These are phyloP conservation scores for Aspergillus cristatus DNA, from an alignment of 495 filamentous ascomycete genomes.

Conservation along the genomic window DNA sequence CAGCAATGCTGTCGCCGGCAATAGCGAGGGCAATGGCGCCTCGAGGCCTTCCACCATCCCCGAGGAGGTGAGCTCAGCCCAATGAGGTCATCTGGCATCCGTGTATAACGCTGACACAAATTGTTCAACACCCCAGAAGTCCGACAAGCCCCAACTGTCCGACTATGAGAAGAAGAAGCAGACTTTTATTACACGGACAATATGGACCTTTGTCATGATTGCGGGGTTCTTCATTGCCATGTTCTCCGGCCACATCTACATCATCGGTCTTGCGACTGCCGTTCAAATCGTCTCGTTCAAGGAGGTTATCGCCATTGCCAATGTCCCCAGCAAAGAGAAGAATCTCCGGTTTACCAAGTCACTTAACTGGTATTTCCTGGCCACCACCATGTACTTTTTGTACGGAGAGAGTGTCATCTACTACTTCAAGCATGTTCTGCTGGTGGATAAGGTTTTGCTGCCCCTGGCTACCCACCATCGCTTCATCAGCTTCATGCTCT, in stretches of 20 bases:
- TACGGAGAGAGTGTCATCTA: slow-evolving; percentile 99
- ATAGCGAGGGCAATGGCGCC: slow-evolving; percentile 6
- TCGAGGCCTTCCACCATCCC: slow-evolving; percentile 38
- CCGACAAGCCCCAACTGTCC: slow-evolving; percentile 39
- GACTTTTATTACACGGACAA: slow-evolving; percentile 92
- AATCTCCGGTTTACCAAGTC: slow-evolving; percentile 90
- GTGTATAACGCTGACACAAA: slow-evolving; percentile 1
- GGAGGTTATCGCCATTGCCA: slow-evolving; percentile 97
- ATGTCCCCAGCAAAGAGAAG: slow-evolving; percentile 82
- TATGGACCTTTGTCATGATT: slow-evolving; percentile 99
- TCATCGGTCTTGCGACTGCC: slow-evolving; percentile 82
- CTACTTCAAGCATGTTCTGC: slow-evolving; percentile 96
- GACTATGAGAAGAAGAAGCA: slow-evolving; percentile 98
- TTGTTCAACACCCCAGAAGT: slow-evolving; percentile 20
- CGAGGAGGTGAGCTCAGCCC: slow-evolving; percentile 34
- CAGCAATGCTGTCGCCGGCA: no score
- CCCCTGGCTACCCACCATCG: slow-evolving; percentile 95
- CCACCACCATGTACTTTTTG: slow-evolving; percentile 97
- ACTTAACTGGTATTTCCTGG: slow-evolving; percentile 98
- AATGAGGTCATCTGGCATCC: not conserved
- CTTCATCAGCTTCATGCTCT: slow-evolving; percentile 97
- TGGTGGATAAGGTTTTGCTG: slow-evolving; percentile 87
- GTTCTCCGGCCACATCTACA: slow-evolving; percentile 94
- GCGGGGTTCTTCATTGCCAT: slow-evolving; percentile 81
- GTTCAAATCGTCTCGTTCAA: slow-evolving; percentile 98